These are phyloP conservation scores for Mycena sp. DNA, from an alignment of 1,284 basidiomycete genomes.

Conservation along the genomic window DNA sequence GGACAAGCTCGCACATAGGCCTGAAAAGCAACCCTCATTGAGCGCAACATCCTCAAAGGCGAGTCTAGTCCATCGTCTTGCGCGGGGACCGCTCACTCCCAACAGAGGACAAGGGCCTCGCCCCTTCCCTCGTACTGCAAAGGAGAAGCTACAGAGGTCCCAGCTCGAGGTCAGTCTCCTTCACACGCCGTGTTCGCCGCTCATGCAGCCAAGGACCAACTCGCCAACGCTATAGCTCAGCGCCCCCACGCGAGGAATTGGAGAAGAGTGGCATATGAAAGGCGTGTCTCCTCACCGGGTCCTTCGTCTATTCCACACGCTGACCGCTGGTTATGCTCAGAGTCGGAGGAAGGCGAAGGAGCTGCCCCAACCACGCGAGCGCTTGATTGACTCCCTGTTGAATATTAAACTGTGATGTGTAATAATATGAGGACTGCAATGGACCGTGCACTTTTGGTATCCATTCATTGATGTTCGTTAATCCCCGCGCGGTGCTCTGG, in stretches of 20 bases:
- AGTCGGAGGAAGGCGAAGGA: conserved; percentile 26
- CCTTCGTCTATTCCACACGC: too few relatives aligned
- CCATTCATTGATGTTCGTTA: too few relatives aligned
- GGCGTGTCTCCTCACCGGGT: conserved; percentile 42
- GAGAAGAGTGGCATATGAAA: conserved; percentile 77
- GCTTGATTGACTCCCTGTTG: conserved; percentile 17
- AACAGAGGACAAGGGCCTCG: conserved; percentile 74
- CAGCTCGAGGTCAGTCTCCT: conserved; percentile 67
- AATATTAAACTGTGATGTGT: conserved; percentile 19
- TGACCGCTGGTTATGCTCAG: too few relatives aligned
- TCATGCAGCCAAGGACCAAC: conserved; percentile 60
- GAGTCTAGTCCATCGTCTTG: neutral
- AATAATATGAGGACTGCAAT: conserved; percentile 10
- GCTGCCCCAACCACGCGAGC: too few relatives aligned
- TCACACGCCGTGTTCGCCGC: neutral
- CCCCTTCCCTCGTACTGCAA: conserved; percentile 70
- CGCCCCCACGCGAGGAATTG: conserved; percentile 76
- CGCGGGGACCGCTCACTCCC: neutral
- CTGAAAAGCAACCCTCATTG: conserved; percentile 74
- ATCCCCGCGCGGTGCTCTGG: too few relatives aligned
- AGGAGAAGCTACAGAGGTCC: conserved; percentile 70
- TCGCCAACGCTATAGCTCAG: conserved; percentile 71
- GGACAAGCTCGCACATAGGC: conserved; percentile 35
- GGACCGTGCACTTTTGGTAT: conserved; percentile 29
- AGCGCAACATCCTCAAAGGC: conserved; percentile 83